Conservation (phyloP, 805 yeast genomes). For the Ogataea allantospora region DNA sequence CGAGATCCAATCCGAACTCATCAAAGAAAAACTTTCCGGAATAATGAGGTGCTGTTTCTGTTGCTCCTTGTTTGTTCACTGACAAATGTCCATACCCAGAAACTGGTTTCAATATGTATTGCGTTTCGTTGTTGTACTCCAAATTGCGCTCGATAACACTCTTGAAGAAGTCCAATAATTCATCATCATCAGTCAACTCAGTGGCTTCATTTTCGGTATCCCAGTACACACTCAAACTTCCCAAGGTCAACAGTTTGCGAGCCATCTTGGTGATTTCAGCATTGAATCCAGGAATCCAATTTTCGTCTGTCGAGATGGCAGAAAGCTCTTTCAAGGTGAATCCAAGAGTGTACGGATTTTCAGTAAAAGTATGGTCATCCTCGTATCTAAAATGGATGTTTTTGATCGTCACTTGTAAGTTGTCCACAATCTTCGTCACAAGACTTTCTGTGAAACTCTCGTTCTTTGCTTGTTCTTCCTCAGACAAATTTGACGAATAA, state of each 20-base stretch:
- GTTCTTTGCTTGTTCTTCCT: slow-evolving; percentile 48
- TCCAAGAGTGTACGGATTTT: slow-evolving; percentile 78
- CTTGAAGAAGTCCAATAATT: slow-evolving; percentile 48
- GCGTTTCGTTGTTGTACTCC: slow-evolving; percentile 33
- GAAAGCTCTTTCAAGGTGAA: slow-evolving; percentile 80
- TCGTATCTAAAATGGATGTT: slow-evolving; percentile 93
- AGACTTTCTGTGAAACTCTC: slow-evolving; percentile 85
- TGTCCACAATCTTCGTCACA: slow-evolving; percentile 87
- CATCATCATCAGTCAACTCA: slow-evolving; percentile 45
- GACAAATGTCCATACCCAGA: slow-evolving; percentile 83
- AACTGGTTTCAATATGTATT: slow-evolving; percentile 78
- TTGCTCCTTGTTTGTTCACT: slow-evolving; percentile 74
- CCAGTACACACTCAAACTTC: slow-evolving; percentile 79
- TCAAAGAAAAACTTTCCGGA: slow-evolving; percentile 76
- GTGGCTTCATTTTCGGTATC: slow-evolving; percentile 62
- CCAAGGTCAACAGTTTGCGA: slow-evolving; percentile 72
- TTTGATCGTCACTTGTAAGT: slow-evolving; percentile 84
- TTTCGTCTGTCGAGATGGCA: slow-evolving; percentile 83
- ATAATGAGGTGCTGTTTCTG: slow-evolving; percentile 65
- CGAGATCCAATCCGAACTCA: slow-evolving; percentile 83
- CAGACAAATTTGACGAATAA: slow-evolving; percentile 27
- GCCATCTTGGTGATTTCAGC: slow-evolving; percentile 65
- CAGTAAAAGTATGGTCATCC: slow-evolving; percentile 69
- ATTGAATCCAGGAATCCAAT: slow-evolving; percentile 85
- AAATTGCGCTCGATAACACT: slow-evolving; percentile 38